phyloP scores from a whole-genome alignment of 108 stramenopile species.

The Epithemia pelagica region DNA sequence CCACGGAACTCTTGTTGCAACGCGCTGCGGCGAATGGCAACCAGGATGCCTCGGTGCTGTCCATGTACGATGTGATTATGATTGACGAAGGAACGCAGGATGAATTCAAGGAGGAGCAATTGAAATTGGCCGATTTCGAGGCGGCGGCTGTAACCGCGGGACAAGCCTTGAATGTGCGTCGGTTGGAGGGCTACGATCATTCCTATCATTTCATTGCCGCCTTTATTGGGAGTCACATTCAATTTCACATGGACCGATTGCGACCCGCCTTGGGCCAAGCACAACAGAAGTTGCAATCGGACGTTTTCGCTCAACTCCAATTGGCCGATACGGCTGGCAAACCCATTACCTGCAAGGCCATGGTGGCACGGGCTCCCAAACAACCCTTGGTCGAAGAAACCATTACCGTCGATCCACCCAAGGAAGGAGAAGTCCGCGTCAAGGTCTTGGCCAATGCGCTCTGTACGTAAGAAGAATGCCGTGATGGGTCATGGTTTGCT shows the following conservation, averaged over 20 bases:
- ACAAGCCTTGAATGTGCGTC: conserved; percentile 65
- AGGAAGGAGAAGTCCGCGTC: conserved; percentile 72
- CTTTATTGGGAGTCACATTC: conserved; percentile 83
- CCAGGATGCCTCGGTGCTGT: conserved; percentile 5
- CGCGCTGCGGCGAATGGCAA: too few relatives aligned
- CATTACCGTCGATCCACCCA: conserved; percentile 87
- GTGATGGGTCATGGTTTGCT: too few relatives aligned
- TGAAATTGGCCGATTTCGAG: conserved; percentile 29
- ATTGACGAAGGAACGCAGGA: conserved; percentile 78
- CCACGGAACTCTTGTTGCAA: conserved; percentile 59
- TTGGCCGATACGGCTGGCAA: conserved; percentile 45
- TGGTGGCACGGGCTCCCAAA: conserved; percentile 76
- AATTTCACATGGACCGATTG: conserved; percentile 63
- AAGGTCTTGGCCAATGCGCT: conserved; percentile 88
- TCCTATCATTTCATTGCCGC: conserved; percentile 87
- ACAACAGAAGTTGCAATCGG: not conserved
- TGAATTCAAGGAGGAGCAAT: conserved; percentile 41
- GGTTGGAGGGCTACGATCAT: conserved; percentile 90
- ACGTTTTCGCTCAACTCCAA: not conserved
- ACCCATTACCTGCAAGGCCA: conserved; percentile 82
- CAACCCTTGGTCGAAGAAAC: conserved; percentile 68
- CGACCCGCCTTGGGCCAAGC: conserved; percentile 3
- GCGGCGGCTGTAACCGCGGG: conserved; percentile 50
- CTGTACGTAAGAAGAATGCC: too few relatives aligned
- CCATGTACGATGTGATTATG: conserved; percentile 62